Conservation (phyloP, 2,329 filamentous ascomycete species). For the Nothophoma quercina region DNA sequence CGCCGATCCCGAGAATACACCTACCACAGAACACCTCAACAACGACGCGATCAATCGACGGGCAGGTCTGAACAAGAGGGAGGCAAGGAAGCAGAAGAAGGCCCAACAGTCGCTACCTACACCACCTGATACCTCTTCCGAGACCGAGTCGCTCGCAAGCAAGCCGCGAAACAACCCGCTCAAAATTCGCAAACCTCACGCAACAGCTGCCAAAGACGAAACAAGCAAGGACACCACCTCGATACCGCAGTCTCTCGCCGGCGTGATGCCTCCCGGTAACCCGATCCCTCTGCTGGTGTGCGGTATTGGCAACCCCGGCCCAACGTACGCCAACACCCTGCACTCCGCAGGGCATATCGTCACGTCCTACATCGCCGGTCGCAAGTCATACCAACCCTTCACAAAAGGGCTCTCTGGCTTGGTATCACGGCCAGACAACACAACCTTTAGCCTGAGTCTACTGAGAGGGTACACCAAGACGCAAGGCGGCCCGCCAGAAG, state of each 20-base stretch:
- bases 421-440: slow-evolving; percentile 37
- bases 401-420: slow-evolving; percentile 40
- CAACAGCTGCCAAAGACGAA: background rate
- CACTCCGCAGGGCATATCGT: slow-evolving; percentile 88
- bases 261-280: slow-evolving; percentile 36
- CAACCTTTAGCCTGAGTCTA: slow-evolving; percentile 53
- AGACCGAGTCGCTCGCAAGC: slow-evolving; percentile 21
- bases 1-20: slow-evolving; percentile 24
- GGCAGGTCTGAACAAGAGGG: slow-evolving; percentile 17
- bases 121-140: slow-evolving; percentile 27
- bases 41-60: slow-evolving; percentile 14
- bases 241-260: slow-evolving; percentile 8
- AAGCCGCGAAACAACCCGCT: slow-evolving; percentile 28
- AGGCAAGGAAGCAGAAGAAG: slow-evolving; percentile 35
- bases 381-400: slow-evolving; percentile 42
- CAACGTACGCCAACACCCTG: slow-evolving; percentile 75
- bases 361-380: slow-evolving; percentile 56
- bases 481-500: slow-evolving; percentile 26
- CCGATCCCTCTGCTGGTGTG: slow-evolving; percentile 72
- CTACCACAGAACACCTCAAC: slow-evolving; percentile 19
- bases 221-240: background rate
- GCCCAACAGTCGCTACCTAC: slow-evolving; percentile 25
- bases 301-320: slow-evolving; percentile 82
- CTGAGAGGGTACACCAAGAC: slow-evolving; percentile 46
- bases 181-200: slow-evolving; percentile 8